A percentile compares a stretch with the other conserved stretches of the same genome.
Conservation (phyloP, 2,329 filamentous ascomycete species). For the Colletotrichum sp. region DNA sequence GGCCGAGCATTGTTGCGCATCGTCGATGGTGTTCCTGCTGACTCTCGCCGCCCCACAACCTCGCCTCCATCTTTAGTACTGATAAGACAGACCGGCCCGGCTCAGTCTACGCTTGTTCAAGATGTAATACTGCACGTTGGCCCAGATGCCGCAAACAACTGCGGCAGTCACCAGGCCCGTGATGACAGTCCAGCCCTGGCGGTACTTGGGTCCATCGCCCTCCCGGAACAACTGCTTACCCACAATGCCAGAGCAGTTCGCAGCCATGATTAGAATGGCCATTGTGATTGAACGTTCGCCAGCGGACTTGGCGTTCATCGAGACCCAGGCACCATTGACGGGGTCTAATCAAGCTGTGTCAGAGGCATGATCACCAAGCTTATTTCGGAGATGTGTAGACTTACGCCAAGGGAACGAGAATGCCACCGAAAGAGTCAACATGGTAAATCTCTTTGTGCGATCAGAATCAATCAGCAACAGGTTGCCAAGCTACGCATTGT, state of each 20-base stretch:
- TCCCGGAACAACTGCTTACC: constrained; percentile 34
- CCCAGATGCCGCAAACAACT: constrained; percentile 6
- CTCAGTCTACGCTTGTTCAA: constrained; percentile 10
- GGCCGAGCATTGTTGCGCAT: neutral
- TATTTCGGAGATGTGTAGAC: neutral
- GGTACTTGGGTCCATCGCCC: constrained; percentile 33
- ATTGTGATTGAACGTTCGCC: constrained; percentile 36
- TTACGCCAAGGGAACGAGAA: constrained; percentile 35
- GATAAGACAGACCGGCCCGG: neutral
- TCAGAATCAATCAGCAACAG: constrained; percentile 1
- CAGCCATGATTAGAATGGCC: constrained; percentile 37
- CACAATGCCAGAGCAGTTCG: constrained; percentile 33
- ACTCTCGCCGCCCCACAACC: neutral
- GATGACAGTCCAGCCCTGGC: constrained; percentile 31
- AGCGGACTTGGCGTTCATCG: constrained; percentile 30
- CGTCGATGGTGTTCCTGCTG: neutral
- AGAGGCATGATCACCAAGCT: neutral
- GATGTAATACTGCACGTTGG: constrained; percentile 20
- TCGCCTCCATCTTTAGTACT: neutral
- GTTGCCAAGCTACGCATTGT: constrained; percentile 16
- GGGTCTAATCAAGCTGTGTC: constrained; percentile 16
- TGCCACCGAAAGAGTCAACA: constrained; percentile 29
- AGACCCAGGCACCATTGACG: constrained; percentile 35
- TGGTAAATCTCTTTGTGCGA: constrained; percentile 26
- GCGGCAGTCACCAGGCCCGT: constrained; percentile 21